These are phyloP conservation scores for Carex cristatella DNA, from an alignment of 176 grass and related monocot species.

Conservation along the genomic window DNA sequence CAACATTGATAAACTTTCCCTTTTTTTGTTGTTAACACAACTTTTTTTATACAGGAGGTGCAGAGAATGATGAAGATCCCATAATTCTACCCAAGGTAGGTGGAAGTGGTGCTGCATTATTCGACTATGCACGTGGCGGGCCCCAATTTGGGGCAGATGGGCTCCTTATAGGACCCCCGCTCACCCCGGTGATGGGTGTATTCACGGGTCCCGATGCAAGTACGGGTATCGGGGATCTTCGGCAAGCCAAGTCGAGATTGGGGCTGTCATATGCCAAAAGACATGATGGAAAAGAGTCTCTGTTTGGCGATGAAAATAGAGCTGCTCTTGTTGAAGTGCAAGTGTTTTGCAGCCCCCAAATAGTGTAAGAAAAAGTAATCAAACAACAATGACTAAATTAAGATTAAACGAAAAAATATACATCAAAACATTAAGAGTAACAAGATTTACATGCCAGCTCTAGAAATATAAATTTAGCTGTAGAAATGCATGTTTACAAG, in stretches of 20 bases:
- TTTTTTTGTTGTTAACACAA: not conserved
- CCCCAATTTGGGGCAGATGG: conserved; percentile 94
- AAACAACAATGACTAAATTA: no score
- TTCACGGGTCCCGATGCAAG: conserved; percentile 81
- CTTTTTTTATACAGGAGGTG: not conserved
- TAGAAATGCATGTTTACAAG: no score
- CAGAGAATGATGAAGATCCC: not conserved
- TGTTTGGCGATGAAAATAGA: conserved; percentile 56
- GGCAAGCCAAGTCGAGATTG: conserved; percentile 64
- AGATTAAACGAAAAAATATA: no score
- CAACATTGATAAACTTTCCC: not conserved
- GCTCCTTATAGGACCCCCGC: conserved; percentile 75
- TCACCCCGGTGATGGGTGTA: conserved; percentile 80
- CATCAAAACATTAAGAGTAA: no score
- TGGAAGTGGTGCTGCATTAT: conserved; percentile 81
- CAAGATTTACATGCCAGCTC: no score
- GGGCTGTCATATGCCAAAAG: conserved; percentile 77
- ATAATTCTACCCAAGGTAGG: conserved; percentile 64
- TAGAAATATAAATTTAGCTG: no score
- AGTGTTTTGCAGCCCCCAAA: conserved; percentile 76
- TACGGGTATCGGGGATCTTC: conserved; percentile 62
- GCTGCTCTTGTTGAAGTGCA: conserved; percentile 59
- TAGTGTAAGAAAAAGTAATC: conserved; percentile 4
- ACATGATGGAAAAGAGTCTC: conserved; percentile 65
- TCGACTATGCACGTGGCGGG: conserved; percentile 79